Evolutionary conservation across 2,329 filamentous ascomycete genomes (phyloP).

Genomic region (Neofusicoccum parvum): DNA sequence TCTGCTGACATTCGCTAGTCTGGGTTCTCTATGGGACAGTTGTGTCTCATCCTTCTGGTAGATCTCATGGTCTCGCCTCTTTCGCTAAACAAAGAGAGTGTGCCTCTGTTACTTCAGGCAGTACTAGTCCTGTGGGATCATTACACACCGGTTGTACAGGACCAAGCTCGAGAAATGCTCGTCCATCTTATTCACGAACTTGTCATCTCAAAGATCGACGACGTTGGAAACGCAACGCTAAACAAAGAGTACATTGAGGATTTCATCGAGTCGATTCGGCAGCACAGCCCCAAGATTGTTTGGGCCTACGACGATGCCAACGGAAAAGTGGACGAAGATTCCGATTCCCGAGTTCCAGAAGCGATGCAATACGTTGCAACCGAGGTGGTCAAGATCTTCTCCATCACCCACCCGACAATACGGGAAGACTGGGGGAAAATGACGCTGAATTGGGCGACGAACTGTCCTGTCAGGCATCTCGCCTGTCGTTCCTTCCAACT

Average conservation of each 20-base stretch:
- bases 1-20: constrained; percentile 46
- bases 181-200: constrained; percentile 96
- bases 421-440: constrained; percentile 90
- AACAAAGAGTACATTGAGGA: constrained; percentile 80
- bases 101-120: constrained; percentile 86
- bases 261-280: constrained; percentile 82
- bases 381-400: constrained; percentile 83
- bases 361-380: constrained; percentile 85
- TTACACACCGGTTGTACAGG: constrained; percentile 91
- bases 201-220: constrained; percentile 76
- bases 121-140: constrained; percentile 96
- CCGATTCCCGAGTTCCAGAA: constrained; percentile 77
- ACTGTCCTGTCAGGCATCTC: constrained; percentile 90
- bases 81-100: constrained; percentile 73
- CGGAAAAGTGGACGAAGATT: constrained; percentile 69
- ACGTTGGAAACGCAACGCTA: constrained; percentile 64
- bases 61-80: constrained; percentile 95
- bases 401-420: constrained; percentile 79
- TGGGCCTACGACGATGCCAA: constrained; percentile 96
- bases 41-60: constrained; percentile 90
- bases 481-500: constrained; percentile 97
- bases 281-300: constrained; percentile 79
- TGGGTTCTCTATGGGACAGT: constrained; percentile 87
- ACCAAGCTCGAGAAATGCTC: constrained; percentile 95
- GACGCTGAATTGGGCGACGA: constrained; percentile 93